Base-by-base conservation (phyloP, 768 basidiomycete species). In the Lyophyllum shimeji region DNA sequence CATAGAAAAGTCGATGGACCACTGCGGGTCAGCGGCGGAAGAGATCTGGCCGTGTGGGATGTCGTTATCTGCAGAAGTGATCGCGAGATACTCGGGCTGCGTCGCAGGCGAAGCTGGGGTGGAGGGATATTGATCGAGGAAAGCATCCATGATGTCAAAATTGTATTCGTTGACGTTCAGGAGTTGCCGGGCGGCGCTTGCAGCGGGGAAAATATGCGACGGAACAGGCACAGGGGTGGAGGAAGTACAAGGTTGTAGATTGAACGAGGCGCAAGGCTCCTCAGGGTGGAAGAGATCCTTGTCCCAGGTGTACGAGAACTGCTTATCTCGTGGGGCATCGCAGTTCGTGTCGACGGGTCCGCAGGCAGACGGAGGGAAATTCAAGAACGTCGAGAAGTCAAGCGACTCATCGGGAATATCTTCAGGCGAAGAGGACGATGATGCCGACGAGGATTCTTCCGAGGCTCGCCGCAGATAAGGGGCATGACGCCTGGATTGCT, bases 381-480 rank as follows among this genome's bases (percentile, higher is more conserved):
- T n/a, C 31, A 48, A 3, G 37, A 46, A 15, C 8, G 40, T 9
- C 23, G 45, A 18, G n/a, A 56, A 15, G 50, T 56, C 53, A 2
- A 9, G 13, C 9, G 50, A 13, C 24, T 56, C 34, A 15, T 31
- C 58, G 2, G 23, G 21, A 37, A 45, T 11, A 31, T 8, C 8
- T 29, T 57, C 27, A 2, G 20, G 25, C n/a, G 7, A 20, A 24
- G 51, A 31, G 31, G 7, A 2, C 23, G 27, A 24, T 15, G 27
- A 43, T 8, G 48, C 12, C 5, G 49, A 42, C 2, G 23, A 21
- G 21, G 50, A 46, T 29, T 17, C 46, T 29, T 46, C n/a, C 3
- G 46, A 55, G 12, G 45, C 21, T 6, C 29, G 53, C 11, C 53
- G 48, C n/a, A 31, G 20, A 11, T 63, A 59, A 11, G 58, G 58